These are phyloP conservation scores for Xylaria sp. DNA, from an alignment of 2,329 filamentous ascomycete species.

Conservation along the genomic window DNA sequence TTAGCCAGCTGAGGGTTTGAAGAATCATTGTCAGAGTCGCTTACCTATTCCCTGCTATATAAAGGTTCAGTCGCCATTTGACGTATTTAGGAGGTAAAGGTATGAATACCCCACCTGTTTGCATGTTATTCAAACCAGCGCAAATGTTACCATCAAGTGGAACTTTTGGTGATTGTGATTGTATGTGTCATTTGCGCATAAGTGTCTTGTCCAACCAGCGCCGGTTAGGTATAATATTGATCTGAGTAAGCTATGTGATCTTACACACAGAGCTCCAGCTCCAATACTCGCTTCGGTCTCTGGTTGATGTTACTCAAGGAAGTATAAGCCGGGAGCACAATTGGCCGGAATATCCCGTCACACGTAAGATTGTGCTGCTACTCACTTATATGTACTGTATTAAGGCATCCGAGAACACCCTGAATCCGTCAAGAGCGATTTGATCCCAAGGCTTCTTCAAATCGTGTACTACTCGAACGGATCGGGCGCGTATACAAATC, in stretches of 20 bases:
- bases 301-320: constrained; percentile 6
- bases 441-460: background rate
- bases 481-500: background rate
- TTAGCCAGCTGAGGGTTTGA: background rate
- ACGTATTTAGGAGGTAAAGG: background rate
- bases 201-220: background rate
- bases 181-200: too few relatives aligned
- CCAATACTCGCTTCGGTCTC: background rate
- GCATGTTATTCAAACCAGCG: too few relatives aligned
- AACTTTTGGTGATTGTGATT: too few relatives aligned
- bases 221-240: background rate
- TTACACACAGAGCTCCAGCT: constrained; percentile 1
- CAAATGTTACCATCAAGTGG: too few relatives aligned
- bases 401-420: background rate
- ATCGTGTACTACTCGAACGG: background rate
- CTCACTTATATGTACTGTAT: background rate
- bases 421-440: background rate
- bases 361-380: constrained; percentile 20
- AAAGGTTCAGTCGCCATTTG: background rate
- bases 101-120: background rate
- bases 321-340: background rate
- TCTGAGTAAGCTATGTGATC: constrained; percentile 20
- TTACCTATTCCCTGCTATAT: background rate
- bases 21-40: background rate
- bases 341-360: constrained; percentile 6